These are phyloP conservation scores for Zygotorulaspora sp. DNA, from an alignment of 805 yeast genomes.

Conservation along the genomic window DNA sequence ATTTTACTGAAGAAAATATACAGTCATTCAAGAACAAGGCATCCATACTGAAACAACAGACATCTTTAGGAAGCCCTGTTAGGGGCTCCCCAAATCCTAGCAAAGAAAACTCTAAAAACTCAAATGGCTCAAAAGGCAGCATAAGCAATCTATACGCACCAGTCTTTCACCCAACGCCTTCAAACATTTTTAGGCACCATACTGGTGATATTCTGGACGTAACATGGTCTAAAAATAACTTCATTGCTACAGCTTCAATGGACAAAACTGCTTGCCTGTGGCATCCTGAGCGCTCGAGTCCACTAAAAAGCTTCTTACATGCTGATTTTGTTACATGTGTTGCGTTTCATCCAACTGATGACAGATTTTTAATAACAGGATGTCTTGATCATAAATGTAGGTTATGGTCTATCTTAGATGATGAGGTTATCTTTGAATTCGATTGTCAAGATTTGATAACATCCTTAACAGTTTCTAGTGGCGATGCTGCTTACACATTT, in stretches of 20 bases:
- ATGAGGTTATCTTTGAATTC: conserved; percentile 53
- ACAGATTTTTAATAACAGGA: conserved; percentile 78
- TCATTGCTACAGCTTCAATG: conserved; percentile 74
- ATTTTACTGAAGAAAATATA: conserved; percentile 15
- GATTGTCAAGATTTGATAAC: conserved; percentile 68
- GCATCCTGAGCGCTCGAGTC: conserved; percentile 67
- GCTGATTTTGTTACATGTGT: conserved; percentile 81
- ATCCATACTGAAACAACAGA: conserved; percentile 8
- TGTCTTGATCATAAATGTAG: conserved; percentile 71
- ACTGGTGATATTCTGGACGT: conserved; percentile 63
- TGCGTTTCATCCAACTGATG: conserved; percentile 79
- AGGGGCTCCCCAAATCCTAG: conserved; percentile 1
- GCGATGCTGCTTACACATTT: conserved; percentile 50
- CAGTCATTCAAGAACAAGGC: conserved; percentile 12
- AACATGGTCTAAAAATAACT: conserved; percentile 86
- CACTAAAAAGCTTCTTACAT: conserved; percentile 62
- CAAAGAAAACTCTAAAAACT: background rate
- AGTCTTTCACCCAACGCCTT: conserved; percentile 67
- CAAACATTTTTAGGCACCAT: conserved; percentile 61
- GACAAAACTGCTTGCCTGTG: conserved; percentile 79
- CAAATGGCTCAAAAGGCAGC: conserved; percentile 1
- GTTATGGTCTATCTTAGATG: conserved; percentile 82
- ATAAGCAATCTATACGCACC: conserved; percentile 51
- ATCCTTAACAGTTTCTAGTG: conserved; percentile 67
- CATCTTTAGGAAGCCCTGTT: background rate